phyloP scores from a whole-genome alignment of 805 yeast species.

The Saccharomycodes ludwigii region DNA sequence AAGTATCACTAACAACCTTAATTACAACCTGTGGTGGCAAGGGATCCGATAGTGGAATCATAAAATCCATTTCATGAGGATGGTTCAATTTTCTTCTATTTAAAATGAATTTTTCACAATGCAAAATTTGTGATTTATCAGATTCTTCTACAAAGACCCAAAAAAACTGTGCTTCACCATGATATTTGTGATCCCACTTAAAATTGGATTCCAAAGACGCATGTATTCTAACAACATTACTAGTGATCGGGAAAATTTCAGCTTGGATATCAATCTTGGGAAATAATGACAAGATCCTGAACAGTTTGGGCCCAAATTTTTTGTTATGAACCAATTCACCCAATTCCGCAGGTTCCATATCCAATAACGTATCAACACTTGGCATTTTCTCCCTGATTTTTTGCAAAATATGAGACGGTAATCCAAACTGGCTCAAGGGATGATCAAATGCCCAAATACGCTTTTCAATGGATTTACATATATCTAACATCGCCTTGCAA shows the following conservation, averaged over 20 bases:
- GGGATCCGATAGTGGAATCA: conserved; percentile 84
- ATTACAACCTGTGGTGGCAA: conserved; percentile 82
- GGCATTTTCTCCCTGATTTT: conserved; percentile 54
- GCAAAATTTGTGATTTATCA: conserved; percentile 58
- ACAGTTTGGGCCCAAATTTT: conserved; percentile 55
- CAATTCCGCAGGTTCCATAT: conserved; percentile 60
- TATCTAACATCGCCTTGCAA: conserved; percentile 57
- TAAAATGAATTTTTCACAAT: conserved; percentile 69
- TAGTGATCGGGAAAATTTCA: conserved; percentile 80
- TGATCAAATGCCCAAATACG: conserved; percentile 85
- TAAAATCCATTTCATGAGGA: conserved; percentile 71
- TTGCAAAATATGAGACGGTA: conserved; percentile 54
- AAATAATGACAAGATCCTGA: conserved; percentile 50
- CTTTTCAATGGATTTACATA: conserved; percentile 79
- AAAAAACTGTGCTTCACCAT: conserved; percentile 75
- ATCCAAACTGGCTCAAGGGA: conserved; percentile 78
- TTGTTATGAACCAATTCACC: conserved; percentile 85
- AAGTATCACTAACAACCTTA: conserved; percentile 67
- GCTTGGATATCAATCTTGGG: conserved; percentile 69
- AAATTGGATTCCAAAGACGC: conserved; percentile 63
- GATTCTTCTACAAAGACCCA: conserved; percentile 92
- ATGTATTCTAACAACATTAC: conserved; percentile 74
- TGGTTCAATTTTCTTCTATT: conserved; percentile 41
- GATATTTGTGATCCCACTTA: conserved; percentile 69
- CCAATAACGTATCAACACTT: conserved; percentile 59